Conservation (phyloP, 371 early-diverging fungal genomes). For the Umbelopsis sp. region DNA sequence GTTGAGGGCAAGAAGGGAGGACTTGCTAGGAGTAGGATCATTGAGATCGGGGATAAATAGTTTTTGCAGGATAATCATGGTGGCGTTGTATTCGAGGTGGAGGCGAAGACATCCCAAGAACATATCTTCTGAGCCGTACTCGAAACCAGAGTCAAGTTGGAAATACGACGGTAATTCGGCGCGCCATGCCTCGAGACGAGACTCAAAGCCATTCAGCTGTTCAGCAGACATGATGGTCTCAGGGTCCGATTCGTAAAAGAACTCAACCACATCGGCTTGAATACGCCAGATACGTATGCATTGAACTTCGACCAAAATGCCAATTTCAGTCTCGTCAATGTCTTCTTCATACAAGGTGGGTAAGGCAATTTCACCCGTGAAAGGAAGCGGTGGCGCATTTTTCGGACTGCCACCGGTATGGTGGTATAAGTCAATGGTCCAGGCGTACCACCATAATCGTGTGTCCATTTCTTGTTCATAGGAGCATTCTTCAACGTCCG, state of each 20-base stretch:
- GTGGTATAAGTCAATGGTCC: constrained; percentile 49
- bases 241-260: constrained; percentile 45
- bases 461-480: constrained; percentile 53
- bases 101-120: constrained; percentile 43
- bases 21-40: constrained; percentile 37
- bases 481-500: constrained; percentile 38
- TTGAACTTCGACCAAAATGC: constrained; percentile 34
- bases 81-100: constrained; percentile 54
- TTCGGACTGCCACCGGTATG: constrained; percentile 43
- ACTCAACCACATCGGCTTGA: constrained; percentile 41
- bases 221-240: constrained; percentile 44
- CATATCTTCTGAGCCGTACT: constrained; percentile 45
- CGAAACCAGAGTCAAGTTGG: constrained; percentile 49
- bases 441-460: constrained; percentile 55
- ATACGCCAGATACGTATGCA: constrained; percentile 44
- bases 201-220: constrained; percentile 40
- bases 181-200: constrained; percentile 33
- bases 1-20: constrained; percentile 46
- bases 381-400: constrained; percentile 37
- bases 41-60: constrained; percentile 46
- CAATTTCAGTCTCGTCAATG: constrained; percentile 42
- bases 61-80: constrained; percentile 50
- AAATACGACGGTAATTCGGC: constrained; percentile 40
- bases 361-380: constrained; percentile 33
- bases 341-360: constrained; percentile 50